phyloP scores from a whole-genome alignment of 768 basidiomycete species.

The Hericium erinaceus region DNA sequence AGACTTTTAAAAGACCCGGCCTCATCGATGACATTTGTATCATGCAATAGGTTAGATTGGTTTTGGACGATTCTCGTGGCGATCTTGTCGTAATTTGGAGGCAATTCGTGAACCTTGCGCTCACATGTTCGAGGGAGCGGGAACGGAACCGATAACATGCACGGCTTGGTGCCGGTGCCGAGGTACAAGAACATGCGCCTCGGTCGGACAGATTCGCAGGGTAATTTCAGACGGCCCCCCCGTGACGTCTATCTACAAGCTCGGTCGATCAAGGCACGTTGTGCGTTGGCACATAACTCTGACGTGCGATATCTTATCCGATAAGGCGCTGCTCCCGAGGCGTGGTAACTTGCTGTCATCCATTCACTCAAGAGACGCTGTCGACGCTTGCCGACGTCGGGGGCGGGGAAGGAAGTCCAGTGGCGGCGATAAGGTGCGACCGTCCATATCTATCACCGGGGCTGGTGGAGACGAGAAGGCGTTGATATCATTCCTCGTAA shows the following conservation, averaged over 20 bases:
- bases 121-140: not conserved
- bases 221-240: conserved; percentile 6
- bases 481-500: no score
- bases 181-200: not conserved
- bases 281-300: conserved; percentile 1
- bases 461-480: no score
- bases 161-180: not conserved
- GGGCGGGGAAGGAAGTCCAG: not conserved
- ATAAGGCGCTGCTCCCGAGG: not conserved
- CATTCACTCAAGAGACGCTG: not conserved
- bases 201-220: conserved; percentile 1
- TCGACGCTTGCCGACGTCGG: not conserved
- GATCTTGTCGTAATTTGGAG: not conserved
- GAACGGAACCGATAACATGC: not conserved
- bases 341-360: not conserved
- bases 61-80: not conserved
- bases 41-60: not conserved
- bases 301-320: conserved; percentile 1
- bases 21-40: not conserved
- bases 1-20: not conserved
- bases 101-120: not conserved
- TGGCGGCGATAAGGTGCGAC: no score
- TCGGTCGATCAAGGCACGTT: conserved; percentile 13
- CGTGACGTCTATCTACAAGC: conserved; percentile 14
- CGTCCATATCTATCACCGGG: no score